Evolutionary conservation across 768 basidiomycete species (phyloP).

Genomic region (Fomitopsis pulvina): DNA sequence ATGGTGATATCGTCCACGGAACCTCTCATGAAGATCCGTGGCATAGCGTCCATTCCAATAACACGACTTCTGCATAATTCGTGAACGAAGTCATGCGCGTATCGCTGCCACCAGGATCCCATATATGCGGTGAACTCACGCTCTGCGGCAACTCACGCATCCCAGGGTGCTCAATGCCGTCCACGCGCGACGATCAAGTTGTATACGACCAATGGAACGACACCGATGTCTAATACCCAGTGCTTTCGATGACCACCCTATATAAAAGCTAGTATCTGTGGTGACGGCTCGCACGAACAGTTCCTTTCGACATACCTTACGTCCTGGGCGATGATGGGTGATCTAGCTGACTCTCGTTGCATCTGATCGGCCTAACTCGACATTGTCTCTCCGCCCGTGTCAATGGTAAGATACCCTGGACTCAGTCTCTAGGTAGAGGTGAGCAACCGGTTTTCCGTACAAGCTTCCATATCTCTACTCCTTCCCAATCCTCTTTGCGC

Average conservation of each 20-base stretch:
- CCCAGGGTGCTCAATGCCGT: too few species aligned
- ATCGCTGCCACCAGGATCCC: background rate
- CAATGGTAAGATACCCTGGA: background rate
- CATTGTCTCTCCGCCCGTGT: background rate
- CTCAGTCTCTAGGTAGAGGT: background rate
- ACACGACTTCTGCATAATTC: background rate
- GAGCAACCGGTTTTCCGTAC: constrained; percentile 1
- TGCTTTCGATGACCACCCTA: background rate
- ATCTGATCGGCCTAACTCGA: background rate
- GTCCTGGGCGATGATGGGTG: background rate
- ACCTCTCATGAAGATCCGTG: background rate
- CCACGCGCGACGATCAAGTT: too few species aligned
- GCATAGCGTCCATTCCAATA: background rate
- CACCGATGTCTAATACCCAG: background rate
- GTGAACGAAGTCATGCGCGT: background rate
- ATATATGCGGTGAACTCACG: too few species aligned
- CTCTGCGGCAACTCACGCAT: too few species aligned
- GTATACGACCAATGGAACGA: background rate
- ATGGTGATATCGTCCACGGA: background rate
- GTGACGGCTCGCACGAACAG: background rate
- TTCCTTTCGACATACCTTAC: background rate
- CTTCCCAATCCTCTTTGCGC: constrained; percentile 71
- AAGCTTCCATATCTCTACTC: constrained; percentile 71
- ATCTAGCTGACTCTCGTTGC: background rate
- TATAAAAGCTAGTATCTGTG: background rate